Evolutionary conservation across 225 moss, liverwort and hornwort species (phyloP), one percentile per base, ranked within the genome.

Genomic region (Rhytidiadelphus loreus): DNA sequence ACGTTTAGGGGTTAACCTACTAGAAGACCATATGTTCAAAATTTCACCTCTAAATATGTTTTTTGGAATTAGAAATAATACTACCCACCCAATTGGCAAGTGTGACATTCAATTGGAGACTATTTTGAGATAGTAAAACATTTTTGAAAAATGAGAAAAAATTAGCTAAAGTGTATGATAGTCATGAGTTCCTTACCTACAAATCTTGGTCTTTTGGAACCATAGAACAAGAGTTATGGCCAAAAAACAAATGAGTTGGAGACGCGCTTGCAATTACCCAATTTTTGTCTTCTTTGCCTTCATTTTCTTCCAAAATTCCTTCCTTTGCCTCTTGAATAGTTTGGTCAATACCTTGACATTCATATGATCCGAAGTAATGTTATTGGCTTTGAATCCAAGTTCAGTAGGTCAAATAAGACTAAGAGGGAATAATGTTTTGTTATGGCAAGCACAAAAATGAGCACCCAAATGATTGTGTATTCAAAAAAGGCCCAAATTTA

Each of bases 141-240:
- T 41, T 70, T 39, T 70, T 14, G 2, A 24, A 24, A 70, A 70
- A n/a, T 66, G 4, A 2, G 1, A 24, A 69, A 70, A 41, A 25
- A 24, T 66, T 13, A 24, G 14, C 24, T 8, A 41, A 41, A 12
- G 13, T 25, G 1, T 25, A 24, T 7, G 3, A 41, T 70, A 41
- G 13, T 24, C 41, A 14, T 25, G 4, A 25, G 4, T 25, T 8
- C 6, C 6, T 0, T 41, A 41, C 1, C 0, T 5, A n/a, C 2
- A 70, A 25, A 9, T 70, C 15, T 25, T 70, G 3, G 5, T 70
- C 25, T 70, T 41, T 35, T 41, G 15, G 26, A 70, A 8, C 3
- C 25, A 41, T 41, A 70, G 8, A 15, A 25, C 41, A 70, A 70
- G 24, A 41, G 0, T 41, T 25, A 15, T 70, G 25, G 15, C 8